phyloP scores from a whole-genome alignment of 352 stramenopile genomes.

The Globisporangium ultimum region DNA sequence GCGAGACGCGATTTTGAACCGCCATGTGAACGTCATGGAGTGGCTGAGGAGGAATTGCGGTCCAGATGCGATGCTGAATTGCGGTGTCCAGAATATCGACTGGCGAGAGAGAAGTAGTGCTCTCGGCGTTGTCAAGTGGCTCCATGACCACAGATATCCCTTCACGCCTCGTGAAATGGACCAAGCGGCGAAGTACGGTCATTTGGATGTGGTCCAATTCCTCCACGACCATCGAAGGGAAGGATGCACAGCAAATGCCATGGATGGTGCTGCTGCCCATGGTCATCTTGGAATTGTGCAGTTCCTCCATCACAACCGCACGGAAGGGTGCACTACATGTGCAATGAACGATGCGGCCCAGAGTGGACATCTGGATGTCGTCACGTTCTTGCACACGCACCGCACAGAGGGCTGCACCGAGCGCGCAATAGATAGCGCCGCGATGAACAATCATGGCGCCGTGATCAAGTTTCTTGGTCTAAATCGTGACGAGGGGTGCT shows the following conservation, averaged over 20 bases:
- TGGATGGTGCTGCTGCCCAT: conserved; percentile 4
- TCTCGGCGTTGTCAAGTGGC: conserved; percentile 2
- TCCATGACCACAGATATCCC: not conserved
- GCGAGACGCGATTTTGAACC: conserved; percentile 9
- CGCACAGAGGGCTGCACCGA: conserved; percentile 5
- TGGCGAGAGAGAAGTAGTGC: not conserved
- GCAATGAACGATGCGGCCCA: conserved; percentile 3
- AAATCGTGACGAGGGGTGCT: conserved; percentile 3
- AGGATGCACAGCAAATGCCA: conserved; percentile 6
- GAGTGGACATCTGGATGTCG: conserved; percentile 1
- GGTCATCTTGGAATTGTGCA: conserved; percentile 1
- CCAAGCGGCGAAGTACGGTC: conserved; percentile 6
- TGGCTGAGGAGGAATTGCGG: not conserved
- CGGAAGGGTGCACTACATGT: conserved; percentile 4
- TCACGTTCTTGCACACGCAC: conserved; percentile 1
- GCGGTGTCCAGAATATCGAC: conserved; percentile 7
- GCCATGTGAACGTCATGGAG: conserved; percentile 8
- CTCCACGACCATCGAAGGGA: not conserved
- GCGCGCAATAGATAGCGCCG: conserved; percentile 4
- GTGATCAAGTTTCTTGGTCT: conserved; percentile 4
- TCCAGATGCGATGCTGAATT: not conserved
- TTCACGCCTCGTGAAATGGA: conserved; percentile 9
- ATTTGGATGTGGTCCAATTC: conserved; percentile 2
- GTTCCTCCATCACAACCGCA: conserved; percentile 4
- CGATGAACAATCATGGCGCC: conserved; percentile 7